Conservation (phyloP, 768 basidiomycete genomes). For the Russula griseocarnosa region DNA sequence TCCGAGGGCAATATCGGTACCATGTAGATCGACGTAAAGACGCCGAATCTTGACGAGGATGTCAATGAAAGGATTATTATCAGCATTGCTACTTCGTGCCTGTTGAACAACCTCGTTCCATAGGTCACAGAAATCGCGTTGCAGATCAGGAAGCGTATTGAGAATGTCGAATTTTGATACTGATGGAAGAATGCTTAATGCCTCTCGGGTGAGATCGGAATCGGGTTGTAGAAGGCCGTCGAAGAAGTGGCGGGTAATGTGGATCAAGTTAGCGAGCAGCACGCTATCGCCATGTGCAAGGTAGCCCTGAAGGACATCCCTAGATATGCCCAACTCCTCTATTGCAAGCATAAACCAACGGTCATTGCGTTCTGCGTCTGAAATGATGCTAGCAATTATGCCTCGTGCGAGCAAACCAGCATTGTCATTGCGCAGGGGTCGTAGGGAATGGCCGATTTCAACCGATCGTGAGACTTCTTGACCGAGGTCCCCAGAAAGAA, state of each 20-base stretch:
- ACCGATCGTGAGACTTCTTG: too few relatives aligned
- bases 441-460: background rate
- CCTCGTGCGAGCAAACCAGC: background rate
- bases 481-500: background rate
- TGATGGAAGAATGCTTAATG: background rate
- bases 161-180: background rate
- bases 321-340: background rate
- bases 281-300: slow-evolving; percentile 6
- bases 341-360: background rate
- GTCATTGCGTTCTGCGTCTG: background rate
- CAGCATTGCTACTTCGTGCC: background rate
- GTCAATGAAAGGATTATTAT: background rate
- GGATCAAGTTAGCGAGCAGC: slow-evolving; percentile 2
- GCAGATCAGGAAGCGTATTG: background rate
- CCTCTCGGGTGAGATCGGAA: background rate
- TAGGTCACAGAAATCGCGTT: background rate
- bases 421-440: too few relatives aligned
- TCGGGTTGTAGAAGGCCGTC: background rate
- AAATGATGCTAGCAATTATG: background rate
- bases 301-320: background rate
- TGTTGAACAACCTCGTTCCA: slow-evolving; percentile 1
- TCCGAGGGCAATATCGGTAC: background rate
- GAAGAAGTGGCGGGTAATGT: background rate
- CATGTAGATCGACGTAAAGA: background rate
- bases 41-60: background rate